Conservation (phyloP, 148 eudicot genomes). For the Silene uniflora region DNA sequence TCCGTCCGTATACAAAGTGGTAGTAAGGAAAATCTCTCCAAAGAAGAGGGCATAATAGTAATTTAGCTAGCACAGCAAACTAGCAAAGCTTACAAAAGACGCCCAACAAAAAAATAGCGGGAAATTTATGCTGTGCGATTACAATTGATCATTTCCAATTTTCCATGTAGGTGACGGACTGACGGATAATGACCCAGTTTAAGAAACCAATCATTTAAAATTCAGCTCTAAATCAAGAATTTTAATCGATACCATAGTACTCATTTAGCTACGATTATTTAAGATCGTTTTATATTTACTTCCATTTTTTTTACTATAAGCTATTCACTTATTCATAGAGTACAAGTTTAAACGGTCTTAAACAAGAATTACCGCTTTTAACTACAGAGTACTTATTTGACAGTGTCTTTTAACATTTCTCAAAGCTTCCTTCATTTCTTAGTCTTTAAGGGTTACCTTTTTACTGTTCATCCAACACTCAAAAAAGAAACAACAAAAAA, state of each 20-base stretch:
- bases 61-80: too few species aligned
- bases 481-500: background rate
- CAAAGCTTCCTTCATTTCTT: background rate
- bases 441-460: constrained; percentile 20
- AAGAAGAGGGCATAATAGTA: too few species aligned
- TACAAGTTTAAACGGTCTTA: background rate
- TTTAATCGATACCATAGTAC: too few species aligned
- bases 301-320: background rate
- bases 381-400: too few species aligned
- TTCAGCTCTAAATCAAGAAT: background rate
- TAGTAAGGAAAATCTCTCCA: too few species aligned
- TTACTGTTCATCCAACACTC: background rate
- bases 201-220: background rate
- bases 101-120: too few species aligned
- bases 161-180: background rate
- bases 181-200: background rate
- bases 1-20: too few species aligned
- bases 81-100: too few species aligned
- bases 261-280: too few species aligned
- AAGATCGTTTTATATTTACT: too few species aligned
- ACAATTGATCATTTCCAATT: background rate
- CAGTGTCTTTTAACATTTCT: background rate
- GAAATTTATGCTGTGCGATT: background rate
- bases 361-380: background rate
- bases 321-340: background rate